A percentile compares a stretch with the other conserved stretches of the same genome.
Evolutionary conservation across 768 basidiomycete genomes (phyloP).

Genomic region (Suillus luteus): DNA sequence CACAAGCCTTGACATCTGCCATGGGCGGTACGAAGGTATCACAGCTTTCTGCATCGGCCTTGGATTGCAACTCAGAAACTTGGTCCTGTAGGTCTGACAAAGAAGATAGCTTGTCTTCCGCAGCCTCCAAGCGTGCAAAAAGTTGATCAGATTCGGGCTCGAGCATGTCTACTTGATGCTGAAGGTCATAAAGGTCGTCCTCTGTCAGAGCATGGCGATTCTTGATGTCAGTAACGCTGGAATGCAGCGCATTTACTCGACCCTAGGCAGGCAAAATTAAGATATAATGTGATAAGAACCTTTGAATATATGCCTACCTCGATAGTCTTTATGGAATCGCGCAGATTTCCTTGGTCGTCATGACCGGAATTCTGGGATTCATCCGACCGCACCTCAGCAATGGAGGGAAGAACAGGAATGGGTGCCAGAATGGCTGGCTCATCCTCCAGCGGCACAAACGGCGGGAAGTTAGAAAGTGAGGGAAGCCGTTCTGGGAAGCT

Average conservation of each 20-base stretch:
- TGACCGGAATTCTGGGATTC: not conserved
- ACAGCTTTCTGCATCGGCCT: constrained; percentile 22
- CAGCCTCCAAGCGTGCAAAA: constrained; percentile 28
- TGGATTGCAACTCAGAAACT: constrained; percentile 23
- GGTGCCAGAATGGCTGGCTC: not conserved
- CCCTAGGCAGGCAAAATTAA: constrained; percentile 21
- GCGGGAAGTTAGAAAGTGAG: constrained; percentile 1
- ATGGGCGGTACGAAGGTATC: constrained; percentile 14
- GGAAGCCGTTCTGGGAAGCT: constrained; percentile 6
- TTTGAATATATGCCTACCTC: constrained; percentile 20
- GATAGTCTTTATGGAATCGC: constrained; percentile 22
- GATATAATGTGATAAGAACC: not conserved
- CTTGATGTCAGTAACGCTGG: constrained; percentile 21
- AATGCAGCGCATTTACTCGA: constrained; percentile 25
- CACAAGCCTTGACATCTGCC: constrained; percentile 32
- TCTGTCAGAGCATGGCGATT: constrained; percentile 29
- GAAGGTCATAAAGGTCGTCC: constrained; percentile 35
- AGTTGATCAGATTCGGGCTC: constrained; percentile 36
- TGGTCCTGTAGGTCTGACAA: constrained; percentile 31
- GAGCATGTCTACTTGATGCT: constrained; percentile 41
- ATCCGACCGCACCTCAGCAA: not conserved
- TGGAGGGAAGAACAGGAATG: not conserved
- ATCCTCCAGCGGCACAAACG: constrained; percentile 1
- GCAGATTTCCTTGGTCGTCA: not conserved
- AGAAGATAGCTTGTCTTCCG: constrained; percentile 34